Conservation (phyloP, 2,329 filamentous ascomycete genomes). For the Mollisiaceae sp. region DNA sequence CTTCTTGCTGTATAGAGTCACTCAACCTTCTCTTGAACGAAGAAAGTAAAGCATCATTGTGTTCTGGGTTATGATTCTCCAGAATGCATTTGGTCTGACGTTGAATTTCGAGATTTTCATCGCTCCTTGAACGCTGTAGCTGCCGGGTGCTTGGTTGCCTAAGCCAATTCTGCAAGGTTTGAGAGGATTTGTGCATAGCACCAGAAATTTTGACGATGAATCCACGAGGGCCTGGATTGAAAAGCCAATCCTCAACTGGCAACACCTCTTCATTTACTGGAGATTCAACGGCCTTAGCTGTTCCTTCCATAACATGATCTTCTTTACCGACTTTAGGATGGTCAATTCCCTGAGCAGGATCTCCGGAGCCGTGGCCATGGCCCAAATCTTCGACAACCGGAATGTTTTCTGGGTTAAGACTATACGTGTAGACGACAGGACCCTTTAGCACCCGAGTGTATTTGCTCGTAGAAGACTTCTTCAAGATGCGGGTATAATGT, state of each 20-base stretch:
- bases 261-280: neutral
- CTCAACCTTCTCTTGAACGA: neutral
- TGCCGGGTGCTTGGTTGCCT: neutral
- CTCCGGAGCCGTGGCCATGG: neutral
- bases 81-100: constrained; percentile 12
- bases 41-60: neutral
- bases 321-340: neutral
- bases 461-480: neutral
- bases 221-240: neutral
- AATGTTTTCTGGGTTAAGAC: neutral
- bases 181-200: neutral
- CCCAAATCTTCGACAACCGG: neutral
- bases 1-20: neutral
- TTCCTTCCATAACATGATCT: neutral
- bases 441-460: neutral
- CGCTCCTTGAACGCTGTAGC: constrained; percentile 16
- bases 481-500: neutral
- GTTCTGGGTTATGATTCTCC: neutral
- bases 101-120: constrained; percentile 21
- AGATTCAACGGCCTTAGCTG: neutral
- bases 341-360: neutral
- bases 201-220: neutral
- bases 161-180: neutral
- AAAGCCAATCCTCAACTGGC: neutral
- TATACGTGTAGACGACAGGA: neutral